A percentile compares a stretch with the other conserved stretches of the same genome.
Evolutionary conservation across 768 basidiomycete genomes (phyloP).

Genomic region (Rhizopogon vesiculosus): DNA sequence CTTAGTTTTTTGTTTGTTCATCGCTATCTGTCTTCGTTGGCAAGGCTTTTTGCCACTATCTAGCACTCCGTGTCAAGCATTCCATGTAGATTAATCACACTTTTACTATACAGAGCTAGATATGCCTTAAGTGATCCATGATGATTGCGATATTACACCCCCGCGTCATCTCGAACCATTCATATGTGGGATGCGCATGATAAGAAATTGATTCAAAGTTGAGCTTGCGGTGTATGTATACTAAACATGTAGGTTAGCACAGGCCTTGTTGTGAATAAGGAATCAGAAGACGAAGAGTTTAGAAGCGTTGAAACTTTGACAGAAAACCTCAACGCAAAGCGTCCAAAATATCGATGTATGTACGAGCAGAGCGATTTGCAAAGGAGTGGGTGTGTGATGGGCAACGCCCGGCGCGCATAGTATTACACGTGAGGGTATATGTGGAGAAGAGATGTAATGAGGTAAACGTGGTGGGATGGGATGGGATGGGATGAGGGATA

Average conservation of each 20-base stretch:
- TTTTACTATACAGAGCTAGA: slow-evolving; percentile 19
- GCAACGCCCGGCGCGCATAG: slow-evolving; percentile 19
- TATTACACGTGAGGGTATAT: slow-evolving; percentile 36
- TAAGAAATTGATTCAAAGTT: background rate
- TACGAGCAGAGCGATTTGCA: slow-evolving; percentile 7
- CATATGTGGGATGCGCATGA: no score
- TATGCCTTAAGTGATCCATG: background rate
- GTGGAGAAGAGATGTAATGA: slow-evolving; percentile 14
- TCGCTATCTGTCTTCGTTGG: slow-evolving; percentile 1
- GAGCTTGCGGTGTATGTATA: background rate
- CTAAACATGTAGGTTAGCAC: slow-evolving; percentile 7
- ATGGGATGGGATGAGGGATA: slow-evolving; percentile 21
- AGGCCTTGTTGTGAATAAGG: background rate
- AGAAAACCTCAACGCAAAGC: background rate
- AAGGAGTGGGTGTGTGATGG: slow-evolving; percentile 5
- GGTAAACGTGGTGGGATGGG: background rate
- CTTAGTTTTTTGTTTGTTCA: slow-evolving; percentile 2
- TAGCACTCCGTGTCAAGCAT: slow-evolving; percentile 24
- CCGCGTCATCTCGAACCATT: no score
- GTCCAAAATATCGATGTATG: slow-evolving; percentile 11
- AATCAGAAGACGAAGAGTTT: no score
- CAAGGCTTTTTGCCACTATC: slow-evolving; percentile 8
- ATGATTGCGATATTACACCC: no score
- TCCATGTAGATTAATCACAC: slow-evolving; percentile 31
- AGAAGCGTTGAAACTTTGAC: no score